Evolutionary conservation across 225 moss, liverwort and hornwort species (phyloP).

Genomic region (Marchantia polymorpha): DNA sequence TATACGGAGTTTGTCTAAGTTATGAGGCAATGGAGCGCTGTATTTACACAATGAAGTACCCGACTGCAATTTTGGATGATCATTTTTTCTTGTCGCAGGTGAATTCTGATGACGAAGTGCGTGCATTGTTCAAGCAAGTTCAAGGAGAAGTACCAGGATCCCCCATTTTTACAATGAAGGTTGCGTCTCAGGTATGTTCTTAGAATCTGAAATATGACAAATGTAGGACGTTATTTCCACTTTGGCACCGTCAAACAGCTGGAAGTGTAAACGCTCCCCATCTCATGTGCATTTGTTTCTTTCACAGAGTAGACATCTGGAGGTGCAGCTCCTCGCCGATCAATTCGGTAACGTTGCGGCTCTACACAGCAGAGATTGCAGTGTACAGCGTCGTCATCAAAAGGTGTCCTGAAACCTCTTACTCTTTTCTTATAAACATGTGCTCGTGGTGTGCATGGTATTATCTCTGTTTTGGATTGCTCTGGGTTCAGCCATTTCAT

Average conservation of each 20-base stretch:
- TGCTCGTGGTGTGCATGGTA: not conserved
- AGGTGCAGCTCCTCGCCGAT: conserved; percentile 94
- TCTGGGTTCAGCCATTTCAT: not conserved
- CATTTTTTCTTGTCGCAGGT: conserved; percentile 44
- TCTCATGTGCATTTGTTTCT: not conserved
- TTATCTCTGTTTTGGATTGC: not conserved
- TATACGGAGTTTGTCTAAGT: not conserved
- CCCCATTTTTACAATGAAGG: conserved; percentile 96
- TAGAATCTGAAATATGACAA: not conserved
- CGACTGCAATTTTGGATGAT: not conserved
- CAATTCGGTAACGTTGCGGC: conserved; percentile 87
- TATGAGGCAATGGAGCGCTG: not conserved
- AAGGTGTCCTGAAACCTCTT: conserved; percentile 46
- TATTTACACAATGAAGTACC: not conserved
- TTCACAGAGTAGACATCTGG: conserved; percentile 88
- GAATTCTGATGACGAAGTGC: conserved; percentile 89
- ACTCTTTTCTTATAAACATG: not conserved
- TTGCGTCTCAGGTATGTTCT: conserved; percentile 69
- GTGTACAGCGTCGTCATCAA: conserved; percentile 91
- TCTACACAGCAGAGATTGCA: conserved; percentile 95
- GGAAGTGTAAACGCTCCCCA: too few relatives aligned
- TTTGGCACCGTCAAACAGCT: not conserved
- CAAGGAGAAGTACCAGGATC: conserved; percentile 99
- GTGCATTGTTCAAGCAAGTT: conserved; percentile 94
- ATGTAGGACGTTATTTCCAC: not conserved